phyloP scores from a whole-genome alignment of 345 rosid species.

The Iberis pinnata region DNA sequence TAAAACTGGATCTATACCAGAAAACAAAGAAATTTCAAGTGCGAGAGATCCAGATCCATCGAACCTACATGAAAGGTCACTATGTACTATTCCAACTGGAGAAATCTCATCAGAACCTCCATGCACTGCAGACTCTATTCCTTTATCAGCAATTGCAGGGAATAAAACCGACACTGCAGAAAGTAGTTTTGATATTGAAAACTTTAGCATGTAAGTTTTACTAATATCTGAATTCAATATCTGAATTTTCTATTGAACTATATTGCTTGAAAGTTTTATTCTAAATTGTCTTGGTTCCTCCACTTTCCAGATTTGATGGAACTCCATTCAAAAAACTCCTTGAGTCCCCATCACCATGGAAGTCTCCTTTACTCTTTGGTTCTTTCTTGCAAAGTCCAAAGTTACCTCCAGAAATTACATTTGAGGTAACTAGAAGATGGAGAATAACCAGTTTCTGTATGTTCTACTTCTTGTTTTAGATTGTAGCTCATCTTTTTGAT shows the following conservation, averaged over 20 bases:
- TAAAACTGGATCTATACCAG: slow-evolving; percentile 51
- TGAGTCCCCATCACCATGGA: slow-evolving; percentile 94
- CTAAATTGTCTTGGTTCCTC: slow-evolving; percentile 14
- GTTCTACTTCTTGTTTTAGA: neutral
- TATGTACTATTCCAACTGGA: slow-evolving; percentile 30
- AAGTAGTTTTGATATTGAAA: slow-evolving; percentile 26
- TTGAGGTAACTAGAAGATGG: slow-evolving; percentile 52
- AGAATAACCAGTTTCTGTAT: slow-evolving; percentile 7
- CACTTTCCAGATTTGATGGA: slow-evolving; percentile 57
- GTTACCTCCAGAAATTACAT: slow-evolving; percentile 69
- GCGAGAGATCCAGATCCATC: slow-evolving; percentile 41
- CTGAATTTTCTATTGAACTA: slow-evolving; percentile 6
- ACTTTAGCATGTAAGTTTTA: slow-evolving; percentile 51
- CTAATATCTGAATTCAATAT: slow-evolving; percentile 10
- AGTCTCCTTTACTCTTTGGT: slow-evolving; percentile 82
- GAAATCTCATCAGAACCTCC: slow-evolving; percentile 33
- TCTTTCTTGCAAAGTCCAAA: slow-evolving; percentile 72
- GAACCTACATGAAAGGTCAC: slow-evolving; percentile 36
- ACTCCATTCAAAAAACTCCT: slow-evolving; percentile 75
- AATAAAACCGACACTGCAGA: slow-evolving; percentile 37
- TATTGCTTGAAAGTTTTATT: slow-evolving; percentile 2
- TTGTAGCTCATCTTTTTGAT: neutral
- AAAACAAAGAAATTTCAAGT: slow-evolving; percentile 25
- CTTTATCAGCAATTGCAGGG: slow-evolving; percentile 20
- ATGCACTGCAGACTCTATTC: slow-evolving; percentile 31